Evolutionary conservation across 495 filamentous ascomycete genomes (phyloP), one percentile per base, ranked within the genome.

Genomic region (Trichoderma virens): DNA sequence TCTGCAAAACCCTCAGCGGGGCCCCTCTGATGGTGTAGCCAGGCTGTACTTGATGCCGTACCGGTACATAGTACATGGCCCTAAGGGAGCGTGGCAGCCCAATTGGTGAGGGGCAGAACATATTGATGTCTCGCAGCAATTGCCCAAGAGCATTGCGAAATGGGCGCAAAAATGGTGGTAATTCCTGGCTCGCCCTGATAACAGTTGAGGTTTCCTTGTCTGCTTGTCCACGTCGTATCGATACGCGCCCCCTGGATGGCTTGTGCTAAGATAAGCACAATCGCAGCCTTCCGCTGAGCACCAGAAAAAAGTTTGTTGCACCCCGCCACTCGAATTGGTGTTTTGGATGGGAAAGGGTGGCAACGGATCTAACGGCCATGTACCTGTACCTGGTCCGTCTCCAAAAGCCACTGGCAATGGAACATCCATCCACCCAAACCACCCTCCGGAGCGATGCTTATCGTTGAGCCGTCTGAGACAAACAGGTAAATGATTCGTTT

Each of bases 281-380:
- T 45, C 41, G 41, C 9, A 45, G 16, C 16, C 41, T 45, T 45
- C 16, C 41, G 6, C 18, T 13, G 16, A 45, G 16, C 9, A 27
- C 7, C 7, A 30, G 18, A 56, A 56, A 56, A 56, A 56, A 56
- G 25, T 56, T 56, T 56, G 51, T 56, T 56, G 51, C 51, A 56
- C 51, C 51, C 51, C 51, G 51, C 51, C 51, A 56, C 51, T 30
- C 25, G 23, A 9, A n/a, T 5, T 30, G 43, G 25, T 56, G 51
- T 56, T 30, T 27, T 18, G 2, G 51, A 56, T 56, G 51, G 51
- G 51, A 56, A 56, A 23, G 51, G 51, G 51, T 20, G 51, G 14
- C 32, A 35, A 56, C 28, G 8, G 51, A 14, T 18, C 18, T 5
- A n/a, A 47, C 0, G 16, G 11, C 13, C 25, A 30, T 27, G 51